Base-by-base conservation (phyloP, 2,329 filamentous ascomycete species). In the Dryadomyces quercivorus region DNA sequence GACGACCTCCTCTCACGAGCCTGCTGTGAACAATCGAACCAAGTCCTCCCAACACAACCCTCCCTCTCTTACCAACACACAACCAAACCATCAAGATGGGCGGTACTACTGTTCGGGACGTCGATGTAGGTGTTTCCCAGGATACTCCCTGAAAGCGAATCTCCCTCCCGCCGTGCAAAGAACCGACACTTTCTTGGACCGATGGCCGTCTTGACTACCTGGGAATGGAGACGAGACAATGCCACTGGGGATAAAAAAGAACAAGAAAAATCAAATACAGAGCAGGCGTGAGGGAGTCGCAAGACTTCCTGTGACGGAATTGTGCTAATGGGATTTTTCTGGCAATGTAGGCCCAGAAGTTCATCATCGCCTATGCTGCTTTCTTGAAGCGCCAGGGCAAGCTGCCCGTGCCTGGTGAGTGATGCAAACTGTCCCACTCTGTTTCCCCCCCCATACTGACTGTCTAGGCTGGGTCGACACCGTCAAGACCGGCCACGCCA, bases 341-440 rank as follows among this genome's bases (percentile, higher is more conserved):
- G 58, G 62, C 58, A 55, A 56, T 70, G 64, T 75, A 87, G 84
- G 85, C 87, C 75, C 86, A 90, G 74, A 88, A 91, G 78, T 93
- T 93, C 81, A 91, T 93, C 77, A 46, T 59, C 66, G 80, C 86
- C 70, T 94, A 93, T 73, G 80, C 86, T 71, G 85, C 82, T 69
- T 94, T 93, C 83, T 75, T 94, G 82, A 93, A 93, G 86, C 84
- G 88, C 69, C 88, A 93, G 80, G 88, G 88, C 76, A 92, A 92
- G 80, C 86, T 93, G 65, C 86, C 86, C 70, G 88, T 92, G 69
- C 88, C 88, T 73, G 86, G 87, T 91, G 82, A 15, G 56, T 51
- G n/a, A n/a, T 9, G 21, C 16, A 15, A 42, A 3, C 9, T 16
- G 15, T 26, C 15, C 21, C 15, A 40, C 16, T n/a, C 43, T 36